These are phyloP conservation scores for Cercospora beticola DNA, from an alignment of 2,329 filamentous ascomycete genomes.

Conservation along the genomic window DNA sequence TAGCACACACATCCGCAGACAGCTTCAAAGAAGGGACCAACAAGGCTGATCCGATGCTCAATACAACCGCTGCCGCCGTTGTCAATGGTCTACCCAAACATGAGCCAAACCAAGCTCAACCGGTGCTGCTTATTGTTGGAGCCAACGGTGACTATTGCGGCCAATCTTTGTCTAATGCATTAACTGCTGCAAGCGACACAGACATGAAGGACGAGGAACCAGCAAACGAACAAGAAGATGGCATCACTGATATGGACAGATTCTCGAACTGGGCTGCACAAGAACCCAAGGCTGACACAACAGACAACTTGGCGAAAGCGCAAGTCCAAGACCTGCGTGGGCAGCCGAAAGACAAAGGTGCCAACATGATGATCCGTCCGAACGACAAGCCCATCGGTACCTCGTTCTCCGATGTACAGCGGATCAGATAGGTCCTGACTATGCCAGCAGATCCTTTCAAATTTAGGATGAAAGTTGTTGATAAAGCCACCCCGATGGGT, in stretches of 20 bases:
- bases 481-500: background rate
- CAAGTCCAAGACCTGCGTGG: too few relatives aligned
- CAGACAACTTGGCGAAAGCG: too few relatives aligned
- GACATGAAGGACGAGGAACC: background rate
- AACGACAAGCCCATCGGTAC: background rate
- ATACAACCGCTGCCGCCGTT: background rate
- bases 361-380: background rate
- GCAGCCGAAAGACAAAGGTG: background rate
- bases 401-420: too few relatives aligned
- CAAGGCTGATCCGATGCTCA: background rate
- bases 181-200: background rate
- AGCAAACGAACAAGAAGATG: background rate
- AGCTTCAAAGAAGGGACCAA: background rate
- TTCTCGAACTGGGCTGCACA: background rate
- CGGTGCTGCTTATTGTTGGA: background rate
- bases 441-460: background rate
- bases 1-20: background rate
- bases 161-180: background rate
- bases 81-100: background rate
- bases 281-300: background rate
- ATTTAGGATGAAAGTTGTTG: background rate
- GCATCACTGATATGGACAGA: background rate
- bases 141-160: slow-evolving; percentile 2
- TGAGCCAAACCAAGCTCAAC: background rate
- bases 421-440: background rate